Evolutionary conservation across 148 eudicot genomes (phyloP).

Genomic region (Salicornia ramosissima): DNA sequence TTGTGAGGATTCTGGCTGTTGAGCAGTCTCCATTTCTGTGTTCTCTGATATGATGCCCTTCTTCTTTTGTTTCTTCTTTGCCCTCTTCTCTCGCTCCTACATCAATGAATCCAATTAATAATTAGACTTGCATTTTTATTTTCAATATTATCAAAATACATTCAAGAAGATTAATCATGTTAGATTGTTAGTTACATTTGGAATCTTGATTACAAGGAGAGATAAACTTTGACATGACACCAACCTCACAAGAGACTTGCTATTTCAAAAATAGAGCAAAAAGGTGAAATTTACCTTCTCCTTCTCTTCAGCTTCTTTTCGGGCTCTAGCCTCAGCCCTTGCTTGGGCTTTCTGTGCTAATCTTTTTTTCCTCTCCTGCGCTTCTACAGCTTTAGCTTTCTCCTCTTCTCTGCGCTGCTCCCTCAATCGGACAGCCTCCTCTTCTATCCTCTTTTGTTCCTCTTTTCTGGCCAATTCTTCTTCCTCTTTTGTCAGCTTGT

Average conservation of each 20-base stretch:
- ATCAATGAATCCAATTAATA: slow-evolving; percentile 15
- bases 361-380: slow-evolving; percentile 71
- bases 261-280: not conserved
- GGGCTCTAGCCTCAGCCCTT: slow-evolving; percentile 66
- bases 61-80: slow-evolving; percentile 83
- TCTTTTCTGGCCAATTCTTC: slow-evolving; percentile 56
- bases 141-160: not conserved
- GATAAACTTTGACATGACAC: not conserved
- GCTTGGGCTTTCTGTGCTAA: slow-evolving; percentile 67
- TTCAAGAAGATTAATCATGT: not conserved
- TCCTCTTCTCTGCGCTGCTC: slow-evolving; percentile 63
- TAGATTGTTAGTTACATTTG: not conserved
- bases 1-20: slow-evolving; percentile 26
- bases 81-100: slow-evolving; percentile 80
- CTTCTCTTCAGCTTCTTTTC: slow-evolving; percentile 76
- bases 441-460: slow-evolving; percentile 46
- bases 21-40: slow-evolving; percentile 34
- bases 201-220: no score
- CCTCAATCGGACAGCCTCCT: slow-evolving; percentile 60
- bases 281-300: slow-evolving; percentile 53
- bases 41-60: slow-evolving; percentile 31
- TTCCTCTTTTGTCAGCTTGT: slow-evolving; percentile 52
- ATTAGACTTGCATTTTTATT: no score
- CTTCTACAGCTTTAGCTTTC: slow-evolving; percentile 74
- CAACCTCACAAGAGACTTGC: not conserved